phyloP scores from a whole-genome alignment of 257 asterid species.

The Penstemon davidsonii region DNA sequence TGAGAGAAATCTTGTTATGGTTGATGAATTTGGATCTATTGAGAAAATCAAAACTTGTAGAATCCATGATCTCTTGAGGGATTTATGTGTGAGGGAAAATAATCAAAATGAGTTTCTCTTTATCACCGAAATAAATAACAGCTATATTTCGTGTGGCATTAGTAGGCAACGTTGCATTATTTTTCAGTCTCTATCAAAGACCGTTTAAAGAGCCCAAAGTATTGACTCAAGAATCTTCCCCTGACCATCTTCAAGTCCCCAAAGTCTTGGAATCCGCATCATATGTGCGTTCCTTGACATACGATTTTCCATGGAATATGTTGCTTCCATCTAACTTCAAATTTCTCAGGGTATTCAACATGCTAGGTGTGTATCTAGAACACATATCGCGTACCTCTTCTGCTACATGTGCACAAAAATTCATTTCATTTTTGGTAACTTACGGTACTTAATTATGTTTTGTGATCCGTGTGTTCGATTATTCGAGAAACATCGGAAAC shows the following conservation, averaged over 20 bases:
- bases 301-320: neutral
- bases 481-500: neutral
- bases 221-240: too few species aligned
- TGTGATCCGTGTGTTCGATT: neutral
- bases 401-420: neutral
- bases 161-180: constrained; percentile 5
- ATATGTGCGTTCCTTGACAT: neutral
- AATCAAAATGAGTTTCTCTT: neutral
- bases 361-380: neutral
- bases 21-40: neutral
- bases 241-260: neutral
- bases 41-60: constrained; percentile 4
- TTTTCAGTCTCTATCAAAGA: neutral
- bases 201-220: too few species aligned
- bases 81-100: constrained; percentile 17
- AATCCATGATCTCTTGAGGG: constrained; percentile 25
- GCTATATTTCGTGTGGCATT: neutral
- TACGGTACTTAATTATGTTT: neutral
- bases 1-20: constrained; percentile 23
- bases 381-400: neutral
- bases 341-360: neutral
- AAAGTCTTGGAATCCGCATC: neutral
- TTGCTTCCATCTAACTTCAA: neutral
- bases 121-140: neutral
- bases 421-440: constrained; percentile 1